A percentile compares a stretch with the other conserved stretches of the same genome.
Conservation (phyloP, 2,329 filamentous ascomycete species). For the Trichoderma koningiopsis region DNA sequence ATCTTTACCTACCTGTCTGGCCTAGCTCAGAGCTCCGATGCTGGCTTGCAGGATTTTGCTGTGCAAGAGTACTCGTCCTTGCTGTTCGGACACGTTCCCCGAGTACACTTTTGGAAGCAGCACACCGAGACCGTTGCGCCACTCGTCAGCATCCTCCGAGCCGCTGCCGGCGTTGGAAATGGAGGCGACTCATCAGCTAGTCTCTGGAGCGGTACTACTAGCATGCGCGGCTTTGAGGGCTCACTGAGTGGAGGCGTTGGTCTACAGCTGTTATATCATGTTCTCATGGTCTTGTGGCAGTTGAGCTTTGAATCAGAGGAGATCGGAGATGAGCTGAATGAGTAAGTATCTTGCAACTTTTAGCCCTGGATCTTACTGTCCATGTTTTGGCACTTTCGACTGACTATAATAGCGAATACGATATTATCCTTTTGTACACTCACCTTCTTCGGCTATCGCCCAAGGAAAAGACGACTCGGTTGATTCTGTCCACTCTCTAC, state of each 20-base stretch:
- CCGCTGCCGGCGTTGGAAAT: conserved; percentile 71
- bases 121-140: conserved; percentile 81
- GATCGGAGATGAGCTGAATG: conserved; percentile 75
- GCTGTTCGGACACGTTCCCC: conserved; percentile 71
- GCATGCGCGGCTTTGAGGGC: conserved; percentile 61
- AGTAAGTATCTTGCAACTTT: conserved; percentile 57
- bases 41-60: conserved; percentile 91
- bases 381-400: background rate
- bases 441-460: conserved; percentile 88
- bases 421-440: conserved; percentile 89
- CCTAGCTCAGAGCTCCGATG: conserved; percentile 81
- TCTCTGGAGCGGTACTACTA: conserved; percentile 61
- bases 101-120: conserved; percentile 89
- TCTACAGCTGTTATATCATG: conserved; percentile 90
- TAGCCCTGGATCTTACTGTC: background rate
- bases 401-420: conserved; percentile 70
- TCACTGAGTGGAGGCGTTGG: conserved; percentile 79
- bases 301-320: conserved; percentile 87
- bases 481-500: conserved; percentile 84
- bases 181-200: conserved; percentile 64
- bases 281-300: conserved; percentile 93
- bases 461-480: conserved; percentile 95
- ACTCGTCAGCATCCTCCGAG: conserved; percentile 77
- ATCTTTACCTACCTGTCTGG: conserved; percentile 85
- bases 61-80: conserved; percentile 89